Percentiles rank a stretch among this genome's conserved stretches.
Conservation (phyloP, 2,329 filamentous ascomycete species). For the Ramichloridium luteum region DNA sequence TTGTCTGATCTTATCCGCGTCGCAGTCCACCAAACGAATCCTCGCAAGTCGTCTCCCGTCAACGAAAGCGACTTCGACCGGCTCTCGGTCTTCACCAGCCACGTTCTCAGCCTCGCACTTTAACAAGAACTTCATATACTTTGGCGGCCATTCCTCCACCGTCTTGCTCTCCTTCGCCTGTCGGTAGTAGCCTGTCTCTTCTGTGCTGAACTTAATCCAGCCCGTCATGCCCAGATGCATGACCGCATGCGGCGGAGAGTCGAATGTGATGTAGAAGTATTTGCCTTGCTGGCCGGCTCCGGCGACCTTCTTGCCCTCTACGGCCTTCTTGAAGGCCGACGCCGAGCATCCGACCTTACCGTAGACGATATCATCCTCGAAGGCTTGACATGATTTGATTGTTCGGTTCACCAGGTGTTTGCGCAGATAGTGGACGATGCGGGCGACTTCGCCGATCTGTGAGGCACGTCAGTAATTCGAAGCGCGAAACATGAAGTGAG, state of each 20-base stretch:
- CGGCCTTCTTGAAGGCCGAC: slow-evolving; percentile 56
- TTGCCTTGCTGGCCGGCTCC: slow-evolving; percentile 80
- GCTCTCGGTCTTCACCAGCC: slow-evolving; percentile 26
- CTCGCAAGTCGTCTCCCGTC: slow-evolving; percentile 70
- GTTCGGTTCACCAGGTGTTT: slow-evolving; percentile 75
- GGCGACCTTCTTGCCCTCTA: slow-evolving; percentile 61
- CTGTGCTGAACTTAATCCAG: slow-evolving; percentile 78
- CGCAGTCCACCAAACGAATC: slow-evolving; percentile 70
- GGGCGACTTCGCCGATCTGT: slow-evolving; percentile 53
- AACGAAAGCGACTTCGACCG: slow-evolving; percentile 62
- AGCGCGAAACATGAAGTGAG: not conserved
- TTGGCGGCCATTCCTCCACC: slow-evolving; percentile 64
- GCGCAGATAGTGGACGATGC: slow-evolving; percentile 73
- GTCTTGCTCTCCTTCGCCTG: slow-evolving; percentile 39
- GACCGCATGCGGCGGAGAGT: slow-evolving; percentile 66
- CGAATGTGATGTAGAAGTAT: slow-evolving; percentile 87
- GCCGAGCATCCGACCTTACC: slow-evolving; percentile 80
- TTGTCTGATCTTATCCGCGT: slow-evolving; percentile 61
- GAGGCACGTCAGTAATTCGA: not conserved
- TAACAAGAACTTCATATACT: slow-evolving; percentile 76
- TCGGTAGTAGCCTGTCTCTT: slow-evolving; percentile 70
- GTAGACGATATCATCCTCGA: slow-evolving; percentile 75
- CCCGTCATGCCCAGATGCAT: slow-evolving; percentile 43
- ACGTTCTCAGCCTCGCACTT: slow-evolving; percentile 35
- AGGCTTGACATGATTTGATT: slow-evolving; percentile 55